A percentile compares a stretch with the other conserved stretches of the same genome.
phyloP scores from a whole-genome alignment of 306 rosid species.

The Prosopis cineraria region DNA sequence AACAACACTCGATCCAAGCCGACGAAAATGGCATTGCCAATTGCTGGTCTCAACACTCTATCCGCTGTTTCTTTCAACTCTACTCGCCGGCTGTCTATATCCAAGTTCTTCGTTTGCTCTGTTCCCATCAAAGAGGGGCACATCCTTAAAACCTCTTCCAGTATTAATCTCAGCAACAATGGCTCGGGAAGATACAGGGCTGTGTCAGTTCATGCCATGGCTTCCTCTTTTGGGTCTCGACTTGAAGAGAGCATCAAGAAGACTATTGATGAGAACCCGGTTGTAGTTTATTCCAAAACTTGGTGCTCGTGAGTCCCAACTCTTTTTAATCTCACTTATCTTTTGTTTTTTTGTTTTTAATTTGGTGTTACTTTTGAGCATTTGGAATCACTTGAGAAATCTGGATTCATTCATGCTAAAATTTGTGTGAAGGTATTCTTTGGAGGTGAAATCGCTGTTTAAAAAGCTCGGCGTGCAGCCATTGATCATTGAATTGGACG shows the following conservation, averaged over 20 bases:
- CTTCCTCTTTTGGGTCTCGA: conserved; percentile 88
- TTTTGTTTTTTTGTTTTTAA: neutral
- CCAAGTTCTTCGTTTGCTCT: conserved; percentile 41
- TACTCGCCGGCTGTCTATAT: conserved; percentile 35
- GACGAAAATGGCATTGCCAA: conserved; percentile 53
- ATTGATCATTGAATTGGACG: conserved; percentile 84
- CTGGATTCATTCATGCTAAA: neutral
- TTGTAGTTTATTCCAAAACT: conserved; percentile 89
- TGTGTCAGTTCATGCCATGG: conserved; percentile 56
- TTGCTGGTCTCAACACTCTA: conserved; percentile 32
- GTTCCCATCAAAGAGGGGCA: conserved; percentile 28
- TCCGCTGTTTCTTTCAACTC: conserved; percentile 36
- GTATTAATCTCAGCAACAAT: conserved; percentile 27
- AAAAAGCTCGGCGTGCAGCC: conserved; percentile 72
- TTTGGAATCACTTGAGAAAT: conserved; percentile 17
- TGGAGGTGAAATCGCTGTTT: conserved; percentile 86
- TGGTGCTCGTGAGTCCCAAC: conserved; percentile 85
- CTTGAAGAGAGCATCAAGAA: conserved; percentile 86
- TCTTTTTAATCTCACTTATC: neutral
- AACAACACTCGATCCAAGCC: neutral
- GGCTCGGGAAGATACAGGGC: conserved; percentile 37
- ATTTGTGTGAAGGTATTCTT: conserved; percentile 62
- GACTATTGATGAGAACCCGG: conserved; percentile 65
- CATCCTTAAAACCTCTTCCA: conserved; percentile 31
- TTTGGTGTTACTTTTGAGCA: conserved; percentile 1